A percentile compares a stretch with the other conserved stretches of the same genome.
phyloP scores from a whole-genome alignment of 108 stramenopile genomes.

The Conticribra guillardii region DNA sequence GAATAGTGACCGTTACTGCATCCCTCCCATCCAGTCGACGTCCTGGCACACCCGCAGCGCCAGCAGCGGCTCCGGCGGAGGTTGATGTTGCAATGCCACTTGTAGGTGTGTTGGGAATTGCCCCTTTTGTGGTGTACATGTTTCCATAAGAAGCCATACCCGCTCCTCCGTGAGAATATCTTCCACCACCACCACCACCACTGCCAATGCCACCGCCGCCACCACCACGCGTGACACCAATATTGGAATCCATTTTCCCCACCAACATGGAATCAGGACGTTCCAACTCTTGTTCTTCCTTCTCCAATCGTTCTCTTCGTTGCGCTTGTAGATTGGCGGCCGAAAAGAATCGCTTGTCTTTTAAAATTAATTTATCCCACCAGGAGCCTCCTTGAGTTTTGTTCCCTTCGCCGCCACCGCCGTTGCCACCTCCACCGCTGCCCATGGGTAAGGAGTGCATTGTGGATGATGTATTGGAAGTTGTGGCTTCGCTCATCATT shows the following conservation, averaged over 20 bases:
- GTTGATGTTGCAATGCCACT: conserved; percentile 16
- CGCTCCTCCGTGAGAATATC: not conserved
- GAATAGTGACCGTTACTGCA: conserved; percentile 61
- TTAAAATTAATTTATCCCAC: conserved; percentile 78
- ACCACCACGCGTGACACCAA: not conserved
- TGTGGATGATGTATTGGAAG: conserved; percentile 2
- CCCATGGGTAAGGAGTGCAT: conserved; percentile 1
- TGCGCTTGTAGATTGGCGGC: conserved; percentile 41
- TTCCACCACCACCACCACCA: conserved; percentile 2
- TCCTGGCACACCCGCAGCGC: conserved; percentile 57
- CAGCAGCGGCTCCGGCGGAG: not conserved
- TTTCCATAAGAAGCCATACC: too few relatives aligned
- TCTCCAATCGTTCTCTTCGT: conserved; percentile 36
- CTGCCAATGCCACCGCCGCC: too few relatives aligned
- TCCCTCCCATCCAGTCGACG: conserved; percentile 79
- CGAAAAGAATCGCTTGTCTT: conserved; percentile 47
- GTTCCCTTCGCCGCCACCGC: conserved; percentile 11
- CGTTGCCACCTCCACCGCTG: conserved; percentile 21
- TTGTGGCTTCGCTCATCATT: not conserved
- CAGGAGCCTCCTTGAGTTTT: conserved; percentile 65
- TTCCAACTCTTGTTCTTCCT: conserved; percentile 68
- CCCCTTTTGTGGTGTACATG: not conserved
- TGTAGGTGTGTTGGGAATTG: not conserved
- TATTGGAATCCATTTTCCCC: not conserved
- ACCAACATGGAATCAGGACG: conserved; percentile 45